Evolutionary conservation across 768 basidiomycete genomes (phyloP).

Genomic region (Lactifluus piperatus): DNA sequence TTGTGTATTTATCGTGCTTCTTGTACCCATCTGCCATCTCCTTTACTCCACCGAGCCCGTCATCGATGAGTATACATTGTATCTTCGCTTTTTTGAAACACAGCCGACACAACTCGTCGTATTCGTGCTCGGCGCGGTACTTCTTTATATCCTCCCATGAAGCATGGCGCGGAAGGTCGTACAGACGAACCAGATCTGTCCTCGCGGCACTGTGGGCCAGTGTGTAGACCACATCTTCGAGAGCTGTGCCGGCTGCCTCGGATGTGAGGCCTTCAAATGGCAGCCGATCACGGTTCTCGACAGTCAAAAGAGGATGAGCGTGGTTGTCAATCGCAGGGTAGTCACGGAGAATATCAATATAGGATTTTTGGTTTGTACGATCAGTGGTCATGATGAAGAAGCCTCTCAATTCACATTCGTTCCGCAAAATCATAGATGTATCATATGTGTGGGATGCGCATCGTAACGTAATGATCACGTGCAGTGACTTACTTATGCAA

Average conservation of each 20-base stretch:
- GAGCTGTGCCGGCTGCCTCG: conserved; percentile 51
- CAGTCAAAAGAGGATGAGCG: conserved; percentile 59
- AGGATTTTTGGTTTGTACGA: not conserved
- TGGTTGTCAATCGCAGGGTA: conserved; percentile 72
- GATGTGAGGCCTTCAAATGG: conserved; percentile 59
- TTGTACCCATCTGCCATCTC: conserved; percentile 40
- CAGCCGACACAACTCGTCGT: conserved; percentile 46
- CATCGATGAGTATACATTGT: conserved; percentile 63
- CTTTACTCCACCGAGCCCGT: conserved; percentile 47
- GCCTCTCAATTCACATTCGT: too few species aligned
- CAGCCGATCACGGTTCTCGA: conserved; percentile 34
- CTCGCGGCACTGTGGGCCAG: conserved; percentile 53
- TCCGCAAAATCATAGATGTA: too few species aligned
- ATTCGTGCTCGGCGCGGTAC: conserved; percentile 36
- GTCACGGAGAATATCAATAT: conserved; percentile 5
- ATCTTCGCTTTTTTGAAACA: conserved; percentile 52
- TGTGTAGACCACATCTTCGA: conserved; percentile 43
- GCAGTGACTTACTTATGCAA: too few species aligned
- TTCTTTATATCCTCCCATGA: conserved; percentile 56
- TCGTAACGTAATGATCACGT: too few species aligned
- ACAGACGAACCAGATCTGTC: conserved; percentile 44
- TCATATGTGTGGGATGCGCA: too few species aligned
- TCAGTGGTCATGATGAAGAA: too few species aligned
- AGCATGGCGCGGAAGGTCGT: conserved; percentile 30
- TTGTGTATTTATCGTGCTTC: conserved; percentile 59